A percentile compares a stretch with the other conserved stretches of the same genome.
These are phyloP conservation scores for Fennellomyces sp. DNA, from an alignment of 371 early-diverging fungal genomes.

Conservation along the genomic window DNA sequence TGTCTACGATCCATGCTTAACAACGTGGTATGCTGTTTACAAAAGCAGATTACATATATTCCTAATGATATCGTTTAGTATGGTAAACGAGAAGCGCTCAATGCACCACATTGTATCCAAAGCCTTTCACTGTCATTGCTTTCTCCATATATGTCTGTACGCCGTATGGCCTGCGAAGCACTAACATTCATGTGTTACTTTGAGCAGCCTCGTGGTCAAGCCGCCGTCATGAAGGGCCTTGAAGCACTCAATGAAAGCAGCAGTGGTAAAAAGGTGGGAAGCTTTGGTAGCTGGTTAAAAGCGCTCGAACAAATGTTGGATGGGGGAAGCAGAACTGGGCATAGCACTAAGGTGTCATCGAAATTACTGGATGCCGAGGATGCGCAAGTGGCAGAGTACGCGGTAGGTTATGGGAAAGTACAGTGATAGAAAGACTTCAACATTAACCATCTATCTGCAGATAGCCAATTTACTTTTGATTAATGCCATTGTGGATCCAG, in stretches of 20 bases:
- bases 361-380: slow-evolving; percentile 38
- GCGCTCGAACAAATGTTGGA: slow-evolving; percentile 72
- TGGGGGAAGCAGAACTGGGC: slow-evolving; percentile 65
- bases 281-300: slow-evolving; percentile 79
- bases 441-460: slow-evolving; percentile 21
- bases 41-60: not conserved
- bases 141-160: slow-evolving; percentile 69
- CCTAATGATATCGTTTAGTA: slow-evolving; percentile 12
- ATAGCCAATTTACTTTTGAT: slow-evolving; percentile 80
- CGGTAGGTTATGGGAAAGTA: slow-evolving; percentile 28
- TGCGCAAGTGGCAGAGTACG: slow-evolving; percentile 74
- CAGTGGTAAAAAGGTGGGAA: slow-evolving; percentile 37
- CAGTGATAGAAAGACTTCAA: too few relatives aligned
- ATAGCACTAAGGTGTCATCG: not conserved
- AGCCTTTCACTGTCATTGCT: slow-evolving; percentile 73
- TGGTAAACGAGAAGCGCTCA: slow-evolving; percentile 29
- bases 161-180: slow-evolving; percentile 78
- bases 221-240: slow-evolving; percentile 43
- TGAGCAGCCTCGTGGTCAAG: slow-evolving; percentile 70
- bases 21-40: slow-evolving; percentile 39
- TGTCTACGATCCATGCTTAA: slow-evolving; percentile 73
- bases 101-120: slow-evolving; percentile 57
- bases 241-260: slow-evolving; percentile 31
- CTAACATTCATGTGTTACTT: slow-evolving; percentile 82
- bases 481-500: slow-evolving; percentile 78